Conservation (phyloP, 257 asterid genomes). For the Solanum appendiculatum region DNA sequence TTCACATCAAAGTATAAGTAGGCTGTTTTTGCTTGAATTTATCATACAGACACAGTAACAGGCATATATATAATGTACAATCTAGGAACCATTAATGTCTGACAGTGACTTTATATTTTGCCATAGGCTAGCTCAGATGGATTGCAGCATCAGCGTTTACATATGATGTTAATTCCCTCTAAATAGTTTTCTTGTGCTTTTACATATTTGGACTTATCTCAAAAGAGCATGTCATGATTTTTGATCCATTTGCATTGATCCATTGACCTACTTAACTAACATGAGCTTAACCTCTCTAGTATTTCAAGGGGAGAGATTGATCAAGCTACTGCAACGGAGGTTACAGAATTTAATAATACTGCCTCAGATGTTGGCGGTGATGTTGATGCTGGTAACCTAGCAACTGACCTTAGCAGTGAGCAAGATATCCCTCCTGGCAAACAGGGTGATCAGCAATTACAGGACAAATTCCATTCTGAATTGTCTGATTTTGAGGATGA, state of each 20-base stretch:
- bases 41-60: neutral
- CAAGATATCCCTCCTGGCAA: constrained; percentile 1
- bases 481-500: constrained; percentile 38
- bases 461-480: constrained; percentile 9
- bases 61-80: neutral
- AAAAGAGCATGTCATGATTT: neutral
- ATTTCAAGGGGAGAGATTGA: constrained; percentile 30
- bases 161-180: neutral
- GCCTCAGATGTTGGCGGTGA: neutral
- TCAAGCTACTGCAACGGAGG: constrained; percentile 16
- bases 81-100: neutral
- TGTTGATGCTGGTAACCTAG: constrained; percentile 18
- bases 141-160: neutral
- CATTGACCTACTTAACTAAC: neutral
- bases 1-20: neutral
- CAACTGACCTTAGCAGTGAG: constrained; percentile 5
- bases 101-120: neutral
- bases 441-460: constrained; percentile 9
- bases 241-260: neutral
- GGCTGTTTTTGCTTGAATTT: constrained; percentile 1
- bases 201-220: neutral
- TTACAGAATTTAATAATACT: constrained; percentile 2
- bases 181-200: neutral
- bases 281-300: neutral
- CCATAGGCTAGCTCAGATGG: neutral